phyloP scores from a whole-genome alignment of 805 yeast species.

The Pichia manshurica region DNA sequence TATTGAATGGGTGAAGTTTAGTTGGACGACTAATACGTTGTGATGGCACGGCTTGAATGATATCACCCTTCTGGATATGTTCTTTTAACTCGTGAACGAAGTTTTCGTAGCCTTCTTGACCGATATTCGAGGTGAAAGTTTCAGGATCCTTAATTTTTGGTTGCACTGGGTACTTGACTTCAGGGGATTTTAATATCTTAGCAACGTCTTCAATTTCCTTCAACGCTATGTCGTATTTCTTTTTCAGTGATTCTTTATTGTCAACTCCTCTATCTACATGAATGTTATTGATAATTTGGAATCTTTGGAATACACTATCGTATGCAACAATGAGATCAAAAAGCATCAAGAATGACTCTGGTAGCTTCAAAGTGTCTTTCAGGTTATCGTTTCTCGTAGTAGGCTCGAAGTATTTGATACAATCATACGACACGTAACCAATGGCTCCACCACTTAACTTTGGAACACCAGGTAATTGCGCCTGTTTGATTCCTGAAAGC shows the following conservation, averaged over 20 bases:
- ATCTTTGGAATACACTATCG: constrained; percentile 90
- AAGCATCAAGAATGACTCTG: constrained; percentile 89
- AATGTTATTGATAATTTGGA: constrained; percentile 83
- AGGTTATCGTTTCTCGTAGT: constrained; percentile 64
- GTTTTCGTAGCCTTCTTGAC: constrained; percentile 84
- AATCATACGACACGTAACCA: constrained; percentile 94
- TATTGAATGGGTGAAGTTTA: constrained; percentile 90
- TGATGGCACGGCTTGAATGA: constrained; percentile 97
- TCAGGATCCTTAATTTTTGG: constrained; percentile 62
- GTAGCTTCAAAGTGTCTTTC: constrained; percentile 75
- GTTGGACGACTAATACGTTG: constrained; percentile 96
- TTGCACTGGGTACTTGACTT: constrained; percentile 64
- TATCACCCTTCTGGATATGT: constrained; percentile 87
- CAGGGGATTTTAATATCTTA: constrained; percentile 38
- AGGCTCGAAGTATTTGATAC: constrained; percentile 96
- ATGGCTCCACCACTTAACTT: constrained; percentile 91
- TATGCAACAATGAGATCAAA: constrained; percentile 86
- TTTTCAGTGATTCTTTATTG: constrained; percentile 29
- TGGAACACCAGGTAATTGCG: constrained; percentile 77
- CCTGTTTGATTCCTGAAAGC: constrained; percentile 57
- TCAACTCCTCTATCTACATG: constrained; percentile 34
- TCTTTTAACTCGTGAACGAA: constrained; percentile 72
- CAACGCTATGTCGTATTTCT: constrained; percentile 50
- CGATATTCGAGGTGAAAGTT: constrained; percentile 79
- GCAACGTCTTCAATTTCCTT: constrained; percentile 55